Base-by-base conservation (phyloP, 2,329 filamentous ascomycete species). In the Penicillium italicum region DNA sequence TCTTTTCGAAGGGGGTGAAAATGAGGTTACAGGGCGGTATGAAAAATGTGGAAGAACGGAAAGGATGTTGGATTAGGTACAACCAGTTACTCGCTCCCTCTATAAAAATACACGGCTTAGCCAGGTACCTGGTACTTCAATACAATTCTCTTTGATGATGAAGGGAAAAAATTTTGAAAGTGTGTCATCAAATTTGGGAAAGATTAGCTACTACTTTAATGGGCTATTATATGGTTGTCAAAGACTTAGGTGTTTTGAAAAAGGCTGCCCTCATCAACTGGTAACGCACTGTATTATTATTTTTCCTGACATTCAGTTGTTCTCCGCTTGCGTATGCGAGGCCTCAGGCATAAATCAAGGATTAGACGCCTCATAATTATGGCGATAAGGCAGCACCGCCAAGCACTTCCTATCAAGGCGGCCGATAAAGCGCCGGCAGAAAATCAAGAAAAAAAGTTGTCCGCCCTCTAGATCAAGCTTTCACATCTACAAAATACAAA, bases 371-470 rank as follows among this genome's bases (percentile, higher is more conserved):
- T 41, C 5, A 48, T 34, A 26, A 1, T 12, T 36, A 43, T 54
- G 58, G 60, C 51, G 18, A 16, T 37, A 46, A 55, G 57, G 55
- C n/a, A n/a, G n/a, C n/a, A n/a, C n/a, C n/a, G n/a, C n/a, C n/a
- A n/a, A n/a, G n/a, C n/a, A n/a, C n/a, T n/a, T n/a, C n/a, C n/a
- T 61, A 63, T 62, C 62, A 43, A 50, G 31, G 52, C 52, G 46
- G 52, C 46, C 37, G 62, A 65, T 64, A 65, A 64, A 50, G 55
- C 33, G 31, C 56, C 50, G 58, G 62, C 63, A 65, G 63, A 63
- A 63, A 62, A 57, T 43, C 53, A 54, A 44, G 50, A 50, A 56
- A 61, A 57, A 65, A 61, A 62, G 56, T 38, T 53, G 49, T 52
- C 50, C 44, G 55, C 51, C 50, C 57, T 40, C 24, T 22, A 40